Evolutionary conservation across 805 yeast genomes (phyloP), one percentile per base, ranked within the genome.

Genomic region (Candida berthetii): DNA sequence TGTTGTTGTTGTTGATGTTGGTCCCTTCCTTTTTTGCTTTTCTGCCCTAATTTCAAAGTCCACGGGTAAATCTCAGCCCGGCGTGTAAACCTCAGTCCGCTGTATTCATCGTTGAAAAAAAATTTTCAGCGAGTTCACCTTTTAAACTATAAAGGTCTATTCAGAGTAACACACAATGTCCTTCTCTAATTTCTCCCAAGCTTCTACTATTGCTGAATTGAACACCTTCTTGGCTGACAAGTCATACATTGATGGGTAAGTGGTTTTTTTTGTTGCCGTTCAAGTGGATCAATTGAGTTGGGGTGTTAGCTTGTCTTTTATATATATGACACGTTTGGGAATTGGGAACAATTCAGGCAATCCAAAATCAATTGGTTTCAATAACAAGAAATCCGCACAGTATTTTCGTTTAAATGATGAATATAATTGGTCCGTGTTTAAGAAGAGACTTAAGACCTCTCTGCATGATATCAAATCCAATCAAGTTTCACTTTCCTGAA

Each of bases 241-340:
- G 80, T 86, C 96, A 57, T 90, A 89, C 87, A 66, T 90, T 60
- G 90, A 86, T 70, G 96, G 96, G 96, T 87, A 84, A 70, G 96
- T 85, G 40, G 8, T 40, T 15, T 27, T 19, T 36, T 14, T 20
- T 7, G 9, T 19, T 29, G 31, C 15, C 10, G 4, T 27, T 27
- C 29, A 27, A 27, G 13, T 4, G n/a, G 15, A 13, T 27, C 33
- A 25, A 24, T 31, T 13, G 32, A 15, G 19, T 22, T 22, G 24
- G 24, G 8, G n/a, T n/a, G n/a, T 22, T 22, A 22, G 24, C 24
- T 22, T 22, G 24, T 22, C 8, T 22, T 24, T 22, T 31, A 19
- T 40, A 27, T 28, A 31, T 22, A 22, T 22, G 24, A 22, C 24
- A 22, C 24, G 24, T 22, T 22, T 22, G 8, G 24, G 24, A 22